Percentiles rank a stretch among this genome's conserved stretches.
Evolutionary conservation across 2,329 filamentous ascomycete genomes (phyloP).

Genomic region (Fusarium sp.): DNA sequence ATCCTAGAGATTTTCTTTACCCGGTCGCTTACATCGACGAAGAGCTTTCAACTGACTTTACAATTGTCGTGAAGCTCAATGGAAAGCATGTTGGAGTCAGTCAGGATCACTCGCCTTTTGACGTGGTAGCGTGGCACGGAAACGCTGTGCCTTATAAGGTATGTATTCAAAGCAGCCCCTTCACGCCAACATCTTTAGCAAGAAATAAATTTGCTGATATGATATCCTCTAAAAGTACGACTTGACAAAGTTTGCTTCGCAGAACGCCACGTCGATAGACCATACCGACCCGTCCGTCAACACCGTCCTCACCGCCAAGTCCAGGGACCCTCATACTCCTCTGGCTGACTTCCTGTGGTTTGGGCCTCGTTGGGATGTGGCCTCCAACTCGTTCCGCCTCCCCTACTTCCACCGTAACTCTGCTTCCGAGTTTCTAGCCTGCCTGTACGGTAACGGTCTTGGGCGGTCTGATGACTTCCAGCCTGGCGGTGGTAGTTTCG

Average conservation of each 20-base stretch:
- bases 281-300: constrained; percentile 28
- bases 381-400: constrained; percentile 9
- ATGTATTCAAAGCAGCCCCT: background rate
- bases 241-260: constrained; percentile 23
- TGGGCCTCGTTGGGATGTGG: constrained; percentile 5
- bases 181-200: too few relatives aligned
- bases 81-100: constrained; percentile 24
- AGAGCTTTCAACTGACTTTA: constrained; percentile 1
- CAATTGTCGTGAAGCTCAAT: constrained; percentile 17
- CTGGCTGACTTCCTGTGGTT: constrained; percentile 25
- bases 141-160: constrained; percentile 33
- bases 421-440: constrained; percentile 12
- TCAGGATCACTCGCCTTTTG: constrained; percentile 30
- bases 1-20: constrained; percentile 24
- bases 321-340: constrained; percentile 8
- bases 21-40: constrained; percentile 21
- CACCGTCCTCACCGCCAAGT: constrained; percentile 20
- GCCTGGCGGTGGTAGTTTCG: constrained; percentile 17
- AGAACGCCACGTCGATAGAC: constrained; percentile 21
- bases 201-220: too few relatives aligned
- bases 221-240: constrained; percentile 13
- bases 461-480: constrained; percentile 23
- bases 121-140: constrained; percentile 32
- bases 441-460: constrained; percentile 13
- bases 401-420: constrained; percentile 21